Percentiles rank a stretch among this genome's conserved stretches.
Conservation (phyloP, 176 grass and related monocot species). For the Pontederia paniculata region DNA sequence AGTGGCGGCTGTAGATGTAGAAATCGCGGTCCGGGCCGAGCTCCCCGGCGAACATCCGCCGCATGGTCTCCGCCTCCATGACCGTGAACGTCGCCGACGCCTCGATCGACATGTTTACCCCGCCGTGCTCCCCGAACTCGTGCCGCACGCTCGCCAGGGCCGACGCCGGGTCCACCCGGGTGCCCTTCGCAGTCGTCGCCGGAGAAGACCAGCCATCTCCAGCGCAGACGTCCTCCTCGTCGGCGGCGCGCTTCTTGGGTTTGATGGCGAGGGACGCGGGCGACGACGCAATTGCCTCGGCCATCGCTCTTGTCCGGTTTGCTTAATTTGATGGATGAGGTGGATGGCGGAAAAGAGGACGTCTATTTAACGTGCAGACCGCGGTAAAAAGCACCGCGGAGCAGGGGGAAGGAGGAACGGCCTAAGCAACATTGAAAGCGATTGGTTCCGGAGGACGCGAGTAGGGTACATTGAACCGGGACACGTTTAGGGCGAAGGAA, state of each 20-base stretch:
- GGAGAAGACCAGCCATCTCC: conserved; percentile 25
- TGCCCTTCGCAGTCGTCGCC: neutral
- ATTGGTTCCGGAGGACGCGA: too few species aligned
- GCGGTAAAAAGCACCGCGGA: conserved; percentile 10
- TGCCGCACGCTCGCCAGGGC: conserved; percentile 66
- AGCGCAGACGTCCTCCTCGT: conserved; percentile 18
- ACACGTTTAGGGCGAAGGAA: too few species aligned
- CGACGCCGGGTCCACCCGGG: conserved; percentile 50
- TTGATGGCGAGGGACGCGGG: conserved; percentile 28
- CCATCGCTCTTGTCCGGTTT: neutral
- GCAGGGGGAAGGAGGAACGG: neutral
- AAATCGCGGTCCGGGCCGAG: conserved; percentile 89
- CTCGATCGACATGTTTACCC: conserved; percentile 99
- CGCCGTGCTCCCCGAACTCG: conserved; percentile 96
- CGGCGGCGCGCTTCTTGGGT: conserved; percentile 16
- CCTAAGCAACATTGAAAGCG: too few species aligned
- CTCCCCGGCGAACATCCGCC: conserved; percentile 66
- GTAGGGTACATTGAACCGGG: too few species aligned
- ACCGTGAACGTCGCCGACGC: conserved; percentile 98
- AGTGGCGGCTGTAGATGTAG: conserved; percentile 89
- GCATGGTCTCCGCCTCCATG: conserved; percentile 95
- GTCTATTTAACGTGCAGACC: neutral
- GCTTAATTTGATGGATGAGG: neutral
- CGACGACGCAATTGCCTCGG: conserved; percentile 5
- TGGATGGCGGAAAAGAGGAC: neutral